Percentiles rank a stretch among this genome's conserved stretches.
Conservation (phyloP, 202 grass and related monocot genomes). For the Setaria italica region DNA sequence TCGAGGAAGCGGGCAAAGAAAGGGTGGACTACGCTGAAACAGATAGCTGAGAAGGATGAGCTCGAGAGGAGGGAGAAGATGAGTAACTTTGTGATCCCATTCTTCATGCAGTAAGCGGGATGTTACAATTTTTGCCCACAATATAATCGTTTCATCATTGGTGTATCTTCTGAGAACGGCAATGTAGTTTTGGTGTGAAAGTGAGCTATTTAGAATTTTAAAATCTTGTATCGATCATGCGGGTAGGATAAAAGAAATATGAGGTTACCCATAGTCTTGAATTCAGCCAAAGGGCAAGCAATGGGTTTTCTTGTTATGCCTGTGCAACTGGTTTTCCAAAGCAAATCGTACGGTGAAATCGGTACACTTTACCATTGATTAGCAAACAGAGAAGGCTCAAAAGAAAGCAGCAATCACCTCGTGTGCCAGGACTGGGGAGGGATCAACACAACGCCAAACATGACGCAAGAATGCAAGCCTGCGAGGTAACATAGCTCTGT, state of each 20-base stretch:
- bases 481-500: too few relatives aligned
- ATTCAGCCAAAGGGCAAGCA: background rate
- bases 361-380: too few relatives aligned
- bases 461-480: too few relatives aligned
- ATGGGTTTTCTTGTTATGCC: background rate
- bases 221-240: background rate
- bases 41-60: slow-evolving; percentile 70
- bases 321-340: background rate
- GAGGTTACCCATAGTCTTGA: background rate
- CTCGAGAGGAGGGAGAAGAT: slow-evolving; percentile 61
- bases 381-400: too few relatives aligned
- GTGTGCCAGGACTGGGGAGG: too few relatives aligned
- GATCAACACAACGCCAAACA: too few relatives aligned
- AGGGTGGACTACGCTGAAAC: slow-evolving; percentile 74
- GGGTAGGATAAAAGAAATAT: background rate
- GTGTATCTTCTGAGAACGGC: background rate
- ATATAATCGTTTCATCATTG: background rate
- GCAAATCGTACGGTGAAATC: background rate
- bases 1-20: slow-evolving; percentile 81
- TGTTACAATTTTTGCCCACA: background rate
- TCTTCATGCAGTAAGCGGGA: slow-evolving; percentile 50
- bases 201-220: background rate
- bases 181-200: background rate
- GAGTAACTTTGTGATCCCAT: slow-evolving; percentile 67
- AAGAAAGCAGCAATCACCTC: too few relatives aligned